Evolutionary conservation across 495 filamentous ascomycete species (phyloP).

Genomic region (Xylaria flabelliformis): DNA sequence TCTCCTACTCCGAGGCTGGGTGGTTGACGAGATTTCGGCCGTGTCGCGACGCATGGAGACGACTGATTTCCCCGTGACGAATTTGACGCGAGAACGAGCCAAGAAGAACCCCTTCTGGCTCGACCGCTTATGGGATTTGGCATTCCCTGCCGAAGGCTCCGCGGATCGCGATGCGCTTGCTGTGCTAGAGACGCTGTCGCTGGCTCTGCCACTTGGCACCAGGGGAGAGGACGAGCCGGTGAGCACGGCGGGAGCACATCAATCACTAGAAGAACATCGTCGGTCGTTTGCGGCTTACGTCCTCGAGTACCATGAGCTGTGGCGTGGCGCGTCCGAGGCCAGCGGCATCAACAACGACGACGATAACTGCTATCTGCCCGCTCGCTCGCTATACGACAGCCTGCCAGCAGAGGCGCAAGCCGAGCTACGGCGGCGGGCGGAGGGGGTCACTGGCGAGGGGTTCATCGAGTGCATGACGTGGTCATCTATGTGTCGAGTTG

Average conservation of each 20-base stretch:
- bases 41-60: conserved; percentile 2
- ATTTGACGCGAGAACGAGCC: background rate
- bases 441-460: background rate
- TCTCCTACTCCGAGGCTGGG: conserved; percentile 1
- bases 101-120: conserved; percentile 1
- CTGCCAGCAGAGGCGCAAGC: background rate
- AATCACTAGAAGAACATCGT: background rate
- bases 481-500: conserved; percentile 1
- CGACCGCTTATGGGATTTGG: background rate
- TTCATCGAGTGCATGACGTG: conserved; percentile 4
- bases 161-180: background rate
- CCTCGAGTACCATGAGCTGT: background rate
- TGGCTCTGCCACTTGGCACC: background rate
- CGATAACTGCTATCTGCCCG: background rate
- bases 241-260: background rate
- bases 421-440: background rate
- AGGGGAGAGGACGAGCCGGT: conserved; percentile 1
- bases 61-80: background rate
- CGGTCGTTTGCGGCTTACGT: background rate
- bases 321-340: background rate
- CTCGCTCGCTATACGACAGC: background rate
- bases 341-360: background rate
- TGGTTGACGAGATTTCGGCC: background rate
- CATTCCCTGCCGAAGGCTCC: background rate
- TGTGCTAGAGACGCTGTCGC: background rate